Conservation (phyloP, 805 yeast species). For the Spencermartinsiella europaea region DNA sequence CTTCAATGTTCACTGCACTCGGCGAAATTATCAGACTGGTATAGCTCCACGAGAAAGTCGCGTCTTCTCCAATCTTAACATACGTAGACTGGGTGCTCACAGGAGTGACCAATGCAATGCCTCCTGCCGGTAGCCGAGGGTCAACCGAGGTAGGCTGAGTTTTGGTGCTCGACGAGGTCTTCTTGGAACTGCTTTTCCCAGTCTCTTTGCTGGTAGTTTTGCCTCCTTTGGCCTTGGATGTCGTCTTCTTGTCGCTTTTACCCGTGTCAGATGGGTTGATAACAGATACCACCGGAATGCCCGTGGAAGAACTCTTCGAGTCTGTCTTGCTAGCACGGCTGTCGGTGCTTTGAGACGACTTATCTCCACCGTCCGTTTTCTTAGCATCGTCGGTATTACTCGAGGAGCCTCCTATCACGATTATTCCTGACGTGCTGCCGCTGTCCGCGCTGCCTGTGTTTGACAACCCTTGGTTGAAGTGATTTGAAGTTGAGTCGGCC, state of each 20-base stretch:
- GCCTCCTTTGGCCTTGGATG: not conserved
- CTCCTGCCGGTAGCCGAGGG: conserved; percentile 35
- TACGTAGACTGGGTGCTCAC: conserved; percentile 32
- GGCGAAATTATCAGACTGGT: conserved; percentile 35
- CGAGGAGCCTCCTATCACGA: not conserved
- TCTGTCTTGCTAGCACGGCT: too few species aligned
- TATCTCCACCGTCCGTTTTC: not conserved
- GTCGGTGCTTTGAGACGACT: not conserved
- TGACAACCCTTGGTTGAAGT: not conserved
- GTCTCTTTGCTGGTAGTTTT: not conserved
- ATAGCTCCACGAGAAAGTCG: conserved; percentile 38
- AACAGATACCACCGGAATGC: conserved; percentile 3
- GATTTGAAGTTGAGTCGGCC: not conserved
- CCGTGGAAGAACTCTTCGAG: too few species aligned
- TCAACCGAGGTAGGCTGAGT: conserved; percentile 27
- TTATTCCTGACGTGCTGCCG: not conserved
- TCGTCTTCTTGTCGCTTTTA: not conserved
- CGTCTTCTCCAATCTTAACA: conserved; percentile 34
- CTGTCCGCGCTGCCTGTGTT: not conserved
- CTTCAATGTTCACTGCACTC: conserved; percentile 34
- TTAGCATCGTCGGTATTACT: not conserved
- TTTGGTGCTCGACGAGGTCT: conserved; percentile 4
- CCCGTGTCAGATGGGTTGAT: not conserved
- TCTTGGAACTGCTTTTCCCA: not conserved
- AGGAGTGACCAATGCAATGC: conserved; percentile 32